Evolutionary conservation across 352 stramenopile species (phyloP).

Genomic region (Pythium sukuiense): DNA sequence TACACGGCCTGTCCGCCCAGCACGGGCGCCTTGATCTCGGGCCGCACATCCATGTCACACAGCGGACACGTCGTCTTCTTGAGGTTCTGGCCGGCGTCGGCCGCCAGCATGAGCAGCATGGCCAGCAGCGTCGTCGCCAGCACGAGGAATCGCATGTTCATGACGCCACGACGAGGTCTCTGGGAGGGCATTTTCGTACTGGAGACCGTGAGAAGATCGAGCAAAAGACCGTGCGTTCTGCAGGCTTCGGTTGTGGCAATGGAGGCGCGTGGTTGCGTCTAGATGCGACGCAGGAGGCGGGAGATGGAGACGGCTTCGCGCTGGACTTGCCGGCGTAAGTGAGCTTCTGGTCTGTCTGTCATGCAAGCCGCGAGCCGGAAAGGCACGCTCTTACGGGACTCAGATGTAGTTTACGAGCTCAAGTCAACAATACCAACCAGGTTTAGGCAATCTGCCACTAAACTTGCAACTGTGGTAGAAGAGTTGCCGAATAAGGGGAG

Average conservation of each 20-base stretch:
- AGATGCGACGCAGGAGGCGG: not conserved
- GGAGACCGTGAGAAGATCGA: not conserved
- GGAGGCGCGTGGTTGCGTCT: not conserved
- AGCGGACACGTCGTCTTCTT: conserved; percentile 56
- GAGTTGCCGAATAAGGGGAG: conserved; percentile 1
- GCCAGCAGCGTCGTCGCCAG: conserved; percentile 16
- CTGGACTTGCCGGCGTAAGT: not conserved
- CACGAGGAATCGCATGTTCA: conserved; percentile 3
- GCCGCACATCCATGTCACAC: conserved; percentile 66
- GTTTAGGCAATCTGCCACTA: not conserved
- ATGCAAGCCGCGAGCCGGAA: not conserved
- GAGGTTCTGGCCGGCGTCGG: conserved; percentile 41
- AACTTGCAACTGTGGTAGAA: not conserved
- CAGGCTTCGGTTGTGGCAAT: not conserved
- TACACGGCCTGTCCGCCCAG: conserved; percentile 71
- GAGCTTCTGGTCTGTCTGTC: not conserved
- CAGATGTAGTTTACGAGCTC: conserved; percentile 24
- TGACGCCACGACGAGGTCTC: not conserved
- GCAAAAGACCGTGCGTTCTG: not conserved
- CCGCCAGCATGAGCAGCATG: conserved; percentile 15
- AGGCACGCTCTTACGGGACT: conserved; percentile 11
- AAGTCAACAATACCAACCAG: conserved; percentile 18
- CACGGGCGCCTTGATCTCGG: conserved; percentile 59
- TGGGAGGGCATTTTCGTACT: not conserved
- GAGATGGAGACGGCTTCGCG: not conserved